Base-by-base conservation (phyloP, 768 basidiomycete genomes). In the Chlorophyllum brunneum region DNA sequence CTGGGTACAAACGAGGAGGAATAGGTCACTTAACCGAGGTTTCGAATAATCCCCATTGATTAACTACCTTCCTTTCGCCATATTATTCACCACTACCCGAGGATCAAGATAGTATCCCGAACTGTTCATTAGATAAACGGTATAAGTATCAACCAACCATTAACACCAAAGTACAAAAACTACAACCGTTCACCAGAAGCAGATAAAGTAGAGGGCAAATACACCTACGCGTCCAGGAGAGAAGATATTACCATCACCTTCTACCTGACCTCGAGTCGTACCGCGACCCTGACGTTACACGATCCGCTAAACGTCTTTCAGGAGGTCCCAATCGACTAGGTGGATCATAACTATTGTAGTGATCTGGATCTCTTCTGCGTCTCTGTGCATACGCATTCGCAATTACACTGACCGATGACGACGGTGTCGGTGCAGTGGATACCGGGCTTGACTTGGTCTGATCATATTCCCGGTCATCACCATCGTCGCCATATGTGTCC, bases 401-500 rank as follows among this genome's bases (percentile, higher is more conserved):
- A 27, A 42, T 27, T 3, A 15, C n/a, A 15, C 20, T 22, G 4
- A 11, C 27, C 15, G 38, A 29, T 29, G 48, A 20, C 11, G 34
- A 20, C 15, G 48, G 29, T 15, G 48, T 49, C 3, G 27, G 48
- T 4, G 13, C 11, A n/a, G 18, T 5, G 16, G 41, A 26, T 18
- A 24, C 11, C 18, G 41, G 40, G 24, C 41, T 44, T 30, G 50
- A 36, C 41, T 45, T 44, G 42, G 16, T 8, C 5, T 33, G 24
- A 27, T 31, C 18, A 8, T 43, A 5, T 6, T 20, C 41, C 24
- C 26, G 16, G 16, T 24, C 34, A 29, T 36, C n/a, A 7, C 11
- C 20, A 10, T 38, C 56, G 18, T 50, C 59, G 13, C 16, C 44
- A 36, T 31, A 23, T 47, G 59, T 42, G 16, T 56, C 57, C 46